Evolutionary conservation across 2,329 filamentous ascomycete genomes (phyloP).

Genomic region (Elsinoe perseae): DNA sequence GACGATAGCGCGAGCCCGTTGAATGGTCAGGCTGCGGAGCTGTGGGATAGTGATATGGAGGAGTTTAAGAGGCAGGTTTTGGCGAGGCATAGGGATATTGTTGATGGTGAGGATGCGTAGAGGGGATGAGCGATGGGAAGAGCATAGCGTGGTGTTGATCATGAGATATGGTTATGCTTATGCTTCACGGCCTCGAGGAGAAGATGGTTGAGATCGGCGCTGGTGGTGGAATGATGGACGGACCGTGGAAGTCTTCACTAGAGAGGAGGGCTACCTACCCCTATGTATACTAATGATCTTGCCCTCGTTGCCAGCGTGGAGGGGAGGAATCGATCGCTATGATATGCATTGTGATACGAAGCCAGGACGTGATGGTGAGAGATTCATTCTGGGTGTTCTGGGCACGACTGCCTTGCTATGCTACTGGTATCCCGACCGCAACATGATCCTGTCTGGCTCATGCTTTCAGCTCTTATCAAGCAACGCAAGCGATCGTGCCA

Average conservation of each 20-base stretch:
- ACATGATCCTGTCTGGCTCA: not conserved
- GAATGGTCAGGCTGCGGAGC: slow-evolving; percentile 89
- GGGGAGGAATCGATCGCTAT: not conserved
- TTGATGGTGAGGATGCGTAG: slow-evolving; percentile 34
- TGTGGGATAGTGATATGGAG: slow-evolving; percentile 82
- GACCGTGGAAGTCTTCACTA: not conserved
- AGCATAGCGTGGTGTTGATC: slow-evolving; percentile 20
- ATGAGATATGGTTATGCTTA: slow-evolving; percentile 5
- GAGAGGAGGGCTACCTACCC: slow-evolving; percentile 8
- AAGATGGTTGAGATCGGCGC: no score
- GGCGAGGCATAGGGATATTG: slow-evolving; percentile 53
- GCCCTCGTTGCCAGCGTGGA: not conserved
- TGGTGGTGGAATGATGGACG: not conserved
- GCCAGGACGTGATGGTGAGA: not conserved
- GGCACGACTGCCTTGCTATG: not conserved
- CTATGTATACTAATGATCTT: slow-evolving; percentile 12
- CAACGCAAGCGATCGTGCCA: no score
- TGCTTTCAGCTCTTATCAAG: not conserved
- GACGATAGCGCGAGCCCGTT: slow-evolving; percentile 70
- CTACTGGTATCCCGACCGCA: not conserved
- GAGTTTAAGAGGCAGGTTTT: slow-evolving; percentile 77
- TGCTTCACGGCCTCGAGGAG: not conserved
- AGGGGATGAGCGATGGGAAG: not conserved
- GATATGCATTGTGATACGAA: not conserved
- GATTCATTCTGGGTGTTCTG: not conserved